Evolutionary conservation across 345 rosid species (phyloP), one percentile per base, ranked within the genome.

Genomic region (thale cress (Arabidopsis thaliana)): DNA sequence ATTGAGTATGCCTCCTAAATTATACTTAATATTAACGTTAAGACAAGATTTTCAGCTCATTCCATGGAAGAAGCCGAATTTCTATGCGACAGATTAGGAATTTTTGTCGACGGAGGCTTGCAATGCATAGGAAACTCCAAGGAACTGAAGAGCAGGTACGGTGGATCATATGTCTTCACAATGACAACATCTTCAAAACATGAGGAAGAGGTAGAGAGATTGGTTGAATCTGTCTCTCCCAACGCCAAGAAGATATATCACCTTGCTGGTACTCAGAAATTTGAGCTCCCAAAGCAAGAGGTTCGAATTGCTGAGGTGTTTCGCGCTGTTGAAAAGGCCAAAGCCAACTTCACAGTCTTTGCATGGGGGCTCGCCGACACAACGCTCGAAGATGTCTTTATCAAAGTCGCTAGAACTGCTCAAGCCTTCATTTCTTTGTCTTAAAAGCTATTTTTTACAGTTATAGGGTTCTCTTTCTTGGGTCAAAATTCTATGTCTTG

Each of bases 1-100:
- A 37, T 22, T 37, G 34, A 32, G 23, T 22, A 12, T 37, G 44
- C 64, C 30, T 38, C 42, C 28, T 7, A 16, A 34, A 16, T 13
- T 28, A 28, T 4, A 55, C 37, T 55, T 56, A 32, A 7, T 22
- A 23, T 59, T 37, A 36, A 59, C 45, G 8, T 20, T 37, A 36
- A 36, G 30, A 32, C 60, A 14, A 56, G 23, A 14, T 42, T 69
- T 51, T 33, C 69, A 68, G 75, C 97, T 5, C 97, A 94, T 75
- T 94, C 98, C 16, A 91, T 91, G 97, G 97, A 91, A 83, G 98
- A 94, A 84, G 98, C 98, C 32, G 98, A 94, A 80, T 87, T 77
- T 71, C 81, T 94, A 2, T 91, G 98, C 75, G 95, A 94, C 69
- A 81, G 98, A 40, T 50, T 91, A 57, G 97, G 97, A 59, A 86